A percentile compares a stretch with the other conserved stretches of the same genome.
phyloP scores from a whole-genome alignment of 2,329 filamentous ascomycete genomes.

The Ustulina deusta region DNA sequence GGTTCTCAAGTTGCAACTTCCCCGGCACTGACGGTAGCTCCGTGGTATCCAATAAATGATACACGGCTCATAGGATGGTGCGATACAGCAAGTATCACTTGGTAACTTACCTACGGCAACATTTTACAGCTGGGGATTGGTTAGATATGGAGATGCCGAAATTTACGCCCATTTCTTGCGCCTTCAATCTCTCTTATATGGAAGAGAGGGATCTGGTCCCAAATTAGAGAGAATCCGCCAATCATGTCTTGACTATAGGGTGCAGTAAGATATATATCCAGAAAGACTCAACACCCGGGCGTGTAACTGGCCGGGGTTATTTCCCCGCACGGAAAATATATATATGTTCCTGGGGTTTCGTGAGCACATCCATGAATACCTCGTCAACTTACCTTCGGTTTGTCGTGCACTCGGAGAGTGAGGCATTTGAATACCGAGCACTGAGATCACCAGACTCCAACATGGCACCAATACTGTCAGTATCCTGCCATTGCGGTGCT shows the following conservation, averaged over 20 bases:
- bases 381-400: neutral
- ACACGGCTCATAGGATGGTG: too few species aligned
- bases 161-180: too few species aligned
- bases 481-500: conserved; percentile 49
- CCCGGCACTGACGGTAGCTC: too few species aligned
- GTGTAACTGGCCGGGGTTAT: neutral
- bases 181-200: too few species aligned
- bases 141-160: too few species aligned
- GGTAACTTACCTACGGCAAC: too few species aligned
- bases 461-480: conserved; percentile 30
- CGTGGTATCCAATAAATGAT: too few species aligned
- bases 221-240: neutral
- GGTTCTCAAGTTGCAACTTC: too few species aligned
- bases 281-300: neutral
- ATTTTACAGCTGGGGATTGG: too few species aligned
- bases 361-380: neutral
- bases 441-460: neutral
- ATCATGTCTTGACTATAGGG: neutral
- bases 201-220: neutral
- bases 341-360: neutral
- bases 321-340: conserved; percentile 9
- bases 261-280: neutral
- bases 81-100: too few species aligned
- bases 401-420: neutral
- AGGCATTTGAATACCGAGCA: neutral